Evolutionary conservation across 2,329 filamentous ascomycete genomes (phyloP).

Genomic region (Sarocladiaceae sp.): DNA sequence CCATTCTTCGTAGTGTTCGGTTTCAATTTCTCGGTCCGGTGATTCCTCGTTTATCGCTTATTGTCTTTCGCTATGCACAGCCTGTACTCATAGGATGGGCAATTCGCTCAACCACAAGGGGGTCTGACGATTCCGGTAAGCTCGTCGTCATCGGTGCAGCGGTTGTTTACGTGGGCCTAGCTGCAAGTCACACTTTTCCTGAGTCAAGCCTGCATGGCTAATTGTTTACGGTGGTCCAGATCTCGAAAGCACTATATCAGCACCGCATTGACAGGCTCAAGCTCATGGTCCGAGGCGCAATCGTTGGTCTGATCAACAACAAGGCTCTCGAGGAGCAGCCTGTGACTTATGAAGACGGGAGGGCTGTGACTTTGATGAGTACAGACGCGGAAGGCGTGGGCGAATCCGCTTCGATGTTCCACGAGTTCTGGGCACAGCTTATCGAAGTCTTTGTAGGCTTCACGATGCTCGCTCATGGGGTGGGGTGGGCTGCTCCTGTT

Average conservation of each 20-base stretch:
- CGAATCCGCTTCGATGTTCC: constrained; percentile 27
- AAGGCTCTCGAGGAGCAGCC: constrained; percentile 19
- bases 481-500: constrained; percentile 36
- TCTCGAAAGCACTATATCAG: constrained; percentile 25
- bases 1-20: background rate
- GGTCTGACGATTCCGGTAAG: constrained; percentile 10
- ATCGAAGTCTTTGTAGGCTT: constrained; percentile 36
- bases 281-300: constrained; percentile 26
- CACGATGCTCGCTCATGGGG: constrained; percentile 27
- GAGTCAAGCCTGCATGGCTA: too few species aligned
- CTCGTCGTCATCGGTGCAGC: constrained; percentile 26
- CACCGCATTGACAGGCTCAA: constrained; percentile 24
- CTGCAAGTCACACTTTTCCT: constrained; percentile 25
- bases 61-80: constrained; percentile 33
- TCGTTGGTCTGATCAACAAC: constrained; percentile 29
- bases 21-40: constrained; percentile 23
- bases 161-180: constrained; percentile 29
- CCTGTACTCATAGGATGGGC: constrained; percentile 30
- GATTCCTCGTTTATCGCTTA: constrained; percentile 29
- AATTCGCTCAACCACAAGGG: constrained; percentile 25
- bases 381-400: constrained; percentile 32
- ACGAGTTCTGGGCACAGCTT: constrained; percentile 35
- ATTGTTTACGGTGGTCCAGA: too few species aligned
- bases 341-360: constrained; percentile 23
- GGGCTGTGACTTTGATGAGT: constrained; percentile 31